phyloP scores from a whole-genome alignment of 345 rosid species.

The Reutealis trisperma region DNA sequence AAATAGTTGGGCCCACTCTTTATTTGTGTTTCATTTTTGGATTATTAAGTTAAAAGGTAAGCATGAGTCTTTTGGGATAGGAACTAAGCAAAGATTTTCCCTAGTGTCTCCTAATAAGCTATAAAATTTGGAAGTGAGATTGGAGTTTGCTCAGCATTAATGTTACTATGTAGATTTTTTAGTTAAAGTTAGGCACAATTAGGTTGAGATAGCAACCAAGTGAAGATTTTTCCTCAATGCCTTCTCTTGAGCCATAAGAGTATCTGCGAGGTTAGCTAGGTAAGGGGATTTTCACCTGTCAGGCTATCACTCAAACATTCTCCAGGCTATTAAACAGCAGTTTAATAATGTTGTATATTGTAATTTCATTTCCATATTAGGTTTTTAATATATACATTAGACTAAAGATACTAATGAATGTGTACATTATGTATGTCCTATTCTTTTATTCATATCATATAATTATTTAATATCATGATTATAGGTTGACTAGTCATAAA shows the following conservation, averaged over 20 bases:
- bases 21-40: not conserved
- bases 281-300: not conserved
- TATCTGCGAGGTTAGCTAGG: not conserved
- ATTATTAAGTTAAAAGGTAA: not conserved
- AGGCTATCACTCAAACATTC: not conserved
- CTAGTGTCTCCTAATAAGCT: not conserved
- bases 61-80: not conserved
- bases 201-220: not conserved
- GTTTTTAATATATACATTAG: no score
- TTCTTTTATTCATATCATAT: no score
- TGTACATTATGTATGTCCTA: no score
- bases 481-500: no score
- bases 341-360: conserved; percentile 1
- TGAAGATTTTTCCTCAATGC: not conserved
- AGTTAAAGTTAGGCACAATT: not conserved
- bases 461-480: no score
- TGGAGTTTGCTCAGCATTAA: not conserved
- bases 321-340: no score
- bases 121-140: not conserved
- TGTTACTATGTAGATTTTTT: not conserved
- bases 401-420: no score
- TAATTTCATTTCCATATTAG: no score
- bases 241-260: not conserved
- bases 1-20: not conserved
- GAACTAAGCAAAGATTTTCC: not conserved